These are phyloP conservation scores for Pichia sp. DNA, from an alignment of 1,139 yeast genomes.

Conservation along the genomic window DNA sequence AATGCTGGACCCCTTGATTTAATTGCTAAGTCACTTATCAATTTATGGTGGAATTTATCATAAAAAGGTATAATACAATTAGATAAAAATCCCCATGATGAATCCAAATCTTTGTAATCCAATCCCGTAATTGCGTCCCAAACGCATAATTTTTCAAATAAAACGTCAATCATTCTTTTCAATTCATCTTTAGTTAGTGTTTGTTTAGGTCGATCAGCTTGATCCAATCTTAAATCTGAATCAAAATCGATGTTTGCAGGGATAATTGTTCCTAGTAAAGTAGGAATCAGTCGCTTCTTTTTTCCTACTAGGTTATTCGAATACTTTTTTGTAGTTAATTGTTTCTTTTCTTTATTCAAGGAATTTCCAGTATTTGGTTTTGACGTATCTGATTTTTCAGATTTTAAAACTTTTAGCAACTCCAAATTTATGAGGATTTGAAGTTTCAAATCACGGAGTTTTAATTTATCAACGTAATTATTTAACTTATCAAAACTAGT, in stretches of 20 bases:
- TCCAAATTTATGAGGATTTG: slow-evolving; percentile 27
- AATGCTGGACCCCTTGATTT: slow-evolving; percentile 27
- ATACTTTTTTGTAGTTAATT: slow-evolving; percentile 3
- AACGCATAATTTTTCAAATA: slow-evolving; percentile 28
- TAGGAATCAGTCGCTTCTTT: slow-evolving; percentile 28
- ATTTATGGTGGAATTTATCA: slow-evolving; percentile 21
- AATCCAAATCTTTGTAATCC: slow-evolving; percentile 22
- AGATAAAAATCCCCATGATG: slow-evolving; percentile 25
- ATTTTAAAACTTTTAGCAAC: slow-evolving; percentile 18
- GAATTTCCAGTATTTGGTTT: no score
- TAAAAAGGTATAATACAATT: slow-evolving; percentile 27
- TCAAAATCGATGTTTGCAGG: slow-evolving; percentile 23
- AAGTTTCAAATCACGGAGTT: slow-evolving; percentile 25
- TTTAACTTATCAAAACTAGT: slow-evolving; percentile 1
- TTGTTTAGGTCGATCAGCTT: slow-evolving; percentile 6
- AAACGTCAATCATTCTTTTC: slow-evolving; percentile 15
- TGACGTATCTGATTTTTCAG: neutral
- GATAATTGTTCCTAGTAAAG: slow-evolving; percentile 27
- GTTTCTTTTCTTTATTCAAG: neutral
- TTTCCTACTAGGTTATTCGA: slow-evolving; percentile 22
- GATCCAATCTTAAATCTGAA: slow-evolving; percentile 20
- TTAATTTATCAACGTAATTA: slow-evolving; percentile 14
- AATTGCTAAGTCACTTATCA: slow-evolving; percentile 23
- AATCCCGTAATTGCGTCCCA: slow-evolving; percentile 28
- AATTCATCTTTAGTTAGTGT: slow-evolving; percentile 4